Evolutionary conservation across 106 monocot genomes (phyloP).

Genomic region (Acorus gramineus): DNA sequence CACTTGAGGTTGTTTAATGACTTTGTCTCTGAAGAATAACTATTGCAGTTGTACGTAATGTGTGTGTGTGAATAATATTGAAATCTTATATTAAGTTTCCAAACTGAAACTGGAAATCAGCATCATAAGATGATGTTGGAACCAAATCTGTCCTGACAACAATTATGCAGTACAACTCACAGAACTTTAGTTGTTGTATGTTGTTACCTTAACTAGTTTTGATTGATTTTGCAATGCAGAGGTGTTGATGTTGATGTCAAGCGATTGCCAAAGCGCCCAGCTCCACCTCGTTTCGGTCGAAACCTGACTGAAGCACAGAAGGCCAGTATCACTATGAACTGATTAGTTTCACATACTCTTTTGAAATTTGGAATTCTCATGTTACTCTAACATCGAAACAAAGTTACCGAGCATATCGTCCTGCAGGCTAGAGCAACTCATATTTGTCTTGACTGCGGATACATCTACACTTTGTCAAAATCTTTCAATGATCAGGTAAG

Average conservation of each 20-base stretch:
- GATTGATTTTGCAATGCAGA: slow-evolving; percentile 16
- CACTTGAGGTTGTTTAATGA: too few relatives aligned
- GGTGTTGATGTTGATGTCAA: slow-evolving; percentile 91
- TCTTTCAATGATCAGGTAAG: slow-evolving; percentile 91
- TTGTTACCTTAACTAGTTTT: background rate
- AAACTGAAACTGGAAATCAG: too few relatives aligned
- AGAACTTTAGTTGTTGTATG: too few relatives aligned
- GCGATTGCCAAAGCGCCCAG: slow-evolving; percentile 83
- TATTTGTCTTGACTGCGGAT: slow-evolving; percentile 95
- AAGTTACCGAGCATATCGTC: background rate
- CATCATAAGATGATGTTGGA: too few relatives aligned
- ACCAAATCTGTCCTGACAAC: too few relatives aligned
- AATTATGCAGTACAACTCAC: too few relatives aligned
- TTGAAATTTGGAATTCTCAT: background rate
- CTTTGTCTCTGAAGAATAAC: too few relatives aligned
- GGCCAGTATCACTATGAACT: slow-evolving; percentile 18
- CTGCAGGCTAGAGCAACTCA: slow-evolving; percentile 95
- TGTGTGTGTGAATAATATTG: too few relatives aligned
- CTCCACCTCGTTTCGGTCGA: slow-evolving; percentile 89
- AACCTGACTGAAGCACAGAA: slow-evolving; percentile 79
- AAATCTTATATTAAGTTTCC: too few relatives aligned
- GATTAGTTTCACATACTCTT: background rate
- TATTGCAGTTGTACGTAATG: too few relatives aligned
- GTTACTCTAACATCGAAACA: background rate
- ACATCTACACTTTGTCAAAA: slow-evolving; percentile 75